phyloP scores from a whole-genome alignment of 2,329 filamentous ascomycete species.

The Dichotomopilus funicola region DNA sequence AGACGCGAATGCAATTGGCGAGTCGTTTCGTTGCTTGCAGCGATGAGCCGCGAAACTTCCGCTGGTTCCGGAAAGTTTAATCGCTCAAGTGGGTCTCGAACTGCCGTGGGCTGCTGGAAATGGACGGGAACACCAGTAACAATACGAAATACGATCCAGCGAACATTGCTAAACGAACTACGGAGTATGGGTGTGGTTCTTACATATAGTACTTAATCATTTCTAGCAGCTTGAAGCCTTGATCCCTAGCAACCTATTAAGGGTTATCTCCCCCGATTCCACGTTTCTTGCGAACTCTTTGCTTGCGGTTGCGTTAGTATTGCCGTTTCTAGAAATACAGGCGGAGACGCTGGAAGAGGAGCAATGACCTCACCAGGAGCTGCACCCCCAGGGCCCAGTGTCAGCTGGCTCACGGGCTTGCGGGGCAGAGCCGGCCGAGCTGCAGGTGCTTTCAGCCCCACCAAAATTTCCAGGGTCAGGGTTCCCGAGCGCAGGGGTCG shows the following conservation, averaged over 20 bases:
- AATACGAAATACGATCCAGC: not conserved
- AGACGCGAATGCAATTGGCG: not conserved
- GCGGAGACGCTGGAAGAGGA: too few relatives aligned
- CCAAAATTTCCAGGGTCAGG: not conserved
- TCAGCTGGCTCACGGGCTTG: not conserved
- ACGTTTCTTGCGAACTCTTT: too few relatives aligned
- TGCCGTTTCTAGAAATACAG: too few relatives aligned
- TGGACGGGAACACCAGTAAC: not conserved
- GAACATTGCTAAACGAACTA: too few relatives aligned
- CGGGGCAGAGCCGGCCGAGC: conserved; percentile 1
- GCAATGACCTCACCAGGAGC: conserved; percentile 7
- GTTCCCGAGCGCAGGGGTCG: not conserved
- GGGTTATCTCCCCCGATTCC: too few relatives aligned
- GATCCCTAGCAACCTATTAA: too few relatives aligned
- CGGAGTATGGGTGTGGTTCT: too few relatives aligned
- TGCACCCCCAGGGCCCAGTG: not conserved
- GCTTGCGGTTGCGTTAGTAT: too few relatives aligned
- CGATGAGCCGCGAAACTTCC: not conserved
- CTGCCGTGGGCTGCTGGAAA: not conserved
- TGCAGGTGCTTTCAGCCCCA: not conserved
- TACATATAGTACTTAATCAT: too few relatives aligned
- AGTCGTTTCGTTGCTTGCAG: not conserved
- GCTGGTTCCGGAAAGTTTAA: conserved; percentile 6
- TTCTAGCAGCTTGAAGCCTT: too few relatives aligned
- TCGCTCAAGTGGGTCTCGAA: conserved; percentile 1